Evolutionary conservation across 768 basidiomycete genomes (phyloP), one percentile per base, ranked within the genome.

Genomic region (Trametes meyenii): DNA sequence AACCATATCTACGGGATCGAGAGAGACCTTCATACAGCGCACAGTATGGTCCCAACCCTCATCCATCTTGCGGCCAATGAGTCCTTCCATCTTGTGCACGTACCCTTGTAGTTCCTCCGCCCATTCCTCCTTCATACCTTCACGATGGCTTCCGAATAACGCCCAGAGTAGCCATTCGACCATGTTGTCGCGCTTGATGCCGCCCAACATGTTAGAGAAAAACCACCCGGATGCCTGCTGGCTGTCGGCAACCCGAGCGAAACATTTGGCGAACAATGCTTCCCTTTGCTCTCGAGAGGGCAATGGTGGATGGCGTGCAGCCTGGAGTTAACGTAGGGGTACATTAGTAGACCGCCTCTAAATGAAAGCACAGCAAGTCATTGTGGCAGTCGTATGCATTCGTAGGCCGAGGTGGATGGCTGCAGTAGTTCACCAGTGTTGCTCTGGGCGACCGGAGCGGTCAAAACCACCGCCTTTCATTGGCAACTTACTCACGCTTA

Each of bases 121-220:
- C 79, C 83, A 83, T 39, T 77, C 78, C 17, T 74, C 61, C 21
- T 64, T 55, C 4, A 63, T 48, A 11, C 73, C 67, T 5, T 73
- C 67, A 29, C 72, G 67, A 5, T 78, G 72, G 3, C 76, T 71
- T 1, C 80, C 80, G 68, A 87, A 88, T 23, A 88, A 61, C 0
- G 85, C 82, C 86, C 86, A 89, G 6, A 85, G 74, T n/a, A 88
- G 69, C 87, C 86, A 89, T 48, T 86, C 84, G 5, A 75, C 49
- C 42, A 82, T 71, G 61, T 88, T 86, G 17, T 81, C 77, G 19
- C 78, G 78, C 51, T 74, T 77, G 53, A 83, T 67, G 10, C 49
- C 65, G 44, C 48, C 23, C 7, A 66, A 48, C 26, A 71, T 53
- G 1, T 72, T 50, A 5, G 73, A 74, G 7, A 78, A 69, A 70